These are phyloP conservation scores for Logfia minima DNA, from an alignment of 129 eudicot genomes.

Conservation along the genomic window DNA sequence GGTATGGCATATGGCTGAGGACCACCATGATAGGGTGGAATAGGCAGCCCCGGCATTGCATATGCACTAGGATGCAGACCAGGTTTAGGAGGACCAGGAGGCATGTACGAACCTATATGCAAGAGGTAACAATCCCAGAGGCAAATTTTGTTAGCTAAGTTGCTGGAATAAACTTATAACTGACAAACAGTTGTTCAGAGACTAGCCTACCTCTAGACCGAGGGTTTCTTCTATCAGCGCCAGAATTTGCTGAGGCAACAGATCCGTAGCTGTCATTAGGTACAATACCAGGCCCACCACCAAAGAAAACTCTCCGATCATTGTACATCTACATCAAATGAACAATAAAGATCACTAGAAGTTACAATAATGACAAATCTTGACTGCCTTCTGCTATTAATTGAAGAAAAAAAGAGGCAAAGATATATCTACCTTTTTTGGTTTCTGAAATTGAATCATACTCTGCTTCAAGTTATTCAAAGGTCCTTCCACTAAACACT, in stretches of 20 bases:
- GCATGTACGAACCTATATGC: slow-evolving; percentile 59
- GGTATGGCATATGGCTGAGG: slow-evolving; percentile 95
- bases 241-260: slow-evolving; percentile 39
- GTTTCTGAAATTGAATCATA: slow-evolving; percentile 97
- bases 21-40: slow-evolving; percentile 79
- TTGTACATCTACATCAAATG: slow-evolving; percentile 61
- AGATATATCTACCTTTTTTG: slow-evolving; percentile 61
- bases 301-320: slow-evolving; percentile 82
- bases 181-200: neutral
- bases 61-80: slow-evolving; percentile 76
- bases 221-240: slow-evolving; percentile 69
- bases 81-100: slow-evolving; percentile 68
- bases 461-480: slow-evolving; percentile 89
- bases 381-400: neutral
- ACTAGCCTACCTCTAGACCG: slow-evolving; percentile 72
- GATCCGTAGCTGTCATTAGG: slow-evolving; percentile 65
- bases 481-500: slow-evolving; percentile 97
- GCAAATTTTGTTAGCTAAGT: neutral
- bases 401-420: neutral
- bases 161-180: neutral
- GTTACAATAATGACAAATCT: neutral
- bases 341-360: slow-evolving; percentile 17
- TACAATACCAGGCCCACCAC: slow-evolving; percentile 76
- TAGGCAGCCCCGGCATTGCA: slow-evolving; percentile 74
- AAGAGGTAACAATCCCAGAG: neutral